Conservation (phyloP, 805 yeast genomes). For the Metschnikowia picachoensis region DNA sequence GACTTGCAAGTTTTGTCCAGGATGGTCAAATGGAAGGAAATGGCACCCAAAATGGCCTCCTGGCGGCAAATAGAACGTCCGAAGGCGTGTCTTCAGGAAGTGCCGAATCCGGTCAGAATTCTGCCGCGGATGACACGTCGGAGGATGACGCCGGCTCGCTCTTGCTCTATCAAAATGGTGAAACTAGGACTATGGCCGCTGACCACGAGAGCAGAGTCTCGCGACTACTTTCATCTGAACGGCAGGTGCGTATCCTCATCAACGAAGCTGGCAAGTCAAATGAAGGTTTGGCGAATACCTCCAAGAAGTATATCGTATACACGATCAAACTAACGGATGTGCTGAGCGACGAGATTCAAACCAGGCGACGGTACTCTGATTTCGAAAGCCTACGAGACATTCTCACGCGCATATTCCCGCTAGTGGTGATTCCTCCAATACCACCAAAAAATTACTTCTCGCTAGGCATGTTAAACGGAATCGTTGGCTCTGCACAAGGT, state of each 20-base stretch:
- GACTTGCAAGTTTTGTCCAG: slow-evolving; percentile 25
- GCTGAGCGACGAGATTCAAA: slow-evolving; percentile 43
- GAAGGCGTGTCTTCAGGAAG: neutral
- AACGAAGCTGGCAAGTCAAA: slow-evolving; percentile 81
- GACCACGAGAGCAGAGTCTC: slow-evolving; percentile 36
- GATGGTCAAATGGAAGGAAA: slow-evolving; percentile 1
- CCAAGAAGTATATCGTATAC: slow-evolving; percentile 67
- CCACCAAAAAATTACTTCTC: slow-evolving; percentile 53
- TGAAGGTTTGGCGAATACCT: slow-evolving; percentile 67
- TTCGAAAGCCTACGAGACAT: slow-evolving; percentile 79
- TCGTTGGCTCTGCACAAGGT: slow-evolving; percentile 20
- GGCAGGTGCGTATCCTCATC: slow-evolving; percentile 41
- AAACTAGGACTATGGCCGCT: slow-evolving; percentile 26
- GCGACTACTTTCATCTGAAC: slow-evolving; percentile 29
- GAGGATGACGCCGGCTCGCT: slow-evolving; percentile 28
- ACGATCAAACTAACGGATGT: slow-evolving; percentile 52
- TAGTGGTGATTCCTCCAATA: slow-evolving; percentile 85
- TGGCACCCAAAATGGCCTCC: neutral
- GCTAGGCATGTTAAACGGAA: slow-evolving; percentile 31
- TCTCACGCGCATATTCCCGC: slow-evolving; percentile 70
- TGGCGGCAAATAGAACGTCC: neutral
- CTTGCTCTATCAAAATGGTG: slow-evolving; percentile 24
- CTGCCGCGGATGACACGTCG: neutral
- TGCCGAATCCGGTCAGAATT: neutral
- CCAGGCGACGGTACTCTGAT: slow-evolving; percentile 86